Conservation (phyloP, 208 protist genomes). For the Strigomonas oncopelti region DNA sequence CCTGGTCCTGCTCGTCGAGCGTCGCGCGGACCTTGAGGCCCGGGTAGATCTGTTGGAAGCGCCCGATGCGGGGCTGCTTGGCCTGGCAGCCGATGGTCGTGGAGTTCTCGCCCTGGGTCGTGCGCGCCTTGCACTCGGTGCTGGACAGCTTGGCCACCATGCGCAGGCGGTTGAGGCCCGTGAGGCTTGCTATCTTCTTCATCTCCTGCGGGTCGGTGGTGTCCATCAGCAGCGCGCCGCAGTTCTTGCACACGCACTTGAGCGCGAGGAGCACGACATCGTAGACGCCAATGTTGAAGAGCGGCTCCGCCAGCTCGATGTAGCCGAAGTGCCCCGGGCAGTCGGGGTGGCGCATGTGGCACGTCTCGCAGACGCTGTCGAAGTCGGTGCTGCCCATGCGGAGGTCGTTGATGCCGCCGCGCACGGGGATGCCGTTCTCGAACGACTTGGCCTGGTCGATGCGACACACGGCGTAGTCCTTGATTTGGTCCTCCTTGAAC, state of each 20-base stretch:
- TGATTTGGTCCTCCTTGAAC: conserved; percentile 86
- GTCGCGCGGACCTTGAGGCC: conserved; percentile 66
- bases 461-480: conserved; percentile 81
- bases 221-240: conserved; percentile 89
- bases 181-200: conserved; percentile 50
- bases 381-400: conserved; percentile 87
- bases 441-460: conserved; percentile 85
- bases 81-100: conserved; percentile 63
- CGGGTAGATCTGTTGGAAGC: conserved; percentile 70
- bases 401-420: conserved; percentile 84
- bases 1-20: conserved; percentile 66
- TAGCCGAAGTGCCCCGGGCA: conserved; percentile 99
- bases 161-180: conserved; percentile 70
- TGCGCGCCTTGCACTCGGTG: conserved; percentile 50
- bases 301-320: conserved; percentile 95
- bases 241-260: conserved; percentile 97
- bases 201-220: conserved; percentile 33
- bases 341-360: conserved; percentile 70
- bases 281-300: conserved; percentile 98
- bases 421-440: conserved; percentile 72
- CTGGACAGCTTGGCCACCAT: conserved; percentile 67
- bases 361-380: conserved; percentile 82
- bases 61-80: conserved; percentile 69
- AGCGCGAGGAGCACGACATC: conserved; percentile 93
- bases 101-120: conserved; percentile 1